A percentile compares a stretch with the other conserved stretches of the same genome.
Evolutionary conservation across 306 rosid genomes (phyloP).

Genomic region (Albizia julibrissin): DNA sequence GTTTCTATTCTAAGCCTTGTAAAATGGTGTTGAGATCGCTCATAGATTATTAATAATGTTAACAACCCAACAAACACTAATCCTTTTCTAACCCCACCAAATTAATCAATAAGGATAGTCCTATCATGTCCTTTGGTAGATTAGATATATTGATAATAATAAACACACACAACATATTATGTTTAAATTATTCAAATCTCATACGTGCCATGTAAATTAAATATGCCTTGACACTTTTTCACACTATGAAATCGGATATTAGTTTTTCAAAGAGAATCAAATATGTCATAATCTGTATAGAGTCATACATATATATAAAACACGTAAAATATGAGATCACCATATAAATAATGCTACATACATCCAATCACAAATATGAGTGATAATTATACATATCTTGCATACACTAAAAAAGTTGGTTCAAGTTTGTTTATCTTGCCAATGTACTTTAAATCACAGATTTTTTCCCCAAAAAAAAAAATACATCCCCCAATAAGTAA

Average conservation of each 20-base stretch:
- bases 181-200: not conserved
- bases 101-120: not conserved
- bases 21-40: not conserved
- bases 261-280: not conserved
- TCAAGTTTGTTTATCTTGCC: too few relatives aligned
- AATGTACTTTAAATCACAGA: too few relatives aligned
- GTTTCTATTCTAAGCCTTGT: not conserved
- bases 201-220: too few relatives aligned
- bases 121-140: not conserved
- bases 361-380: too few relatives aligned
- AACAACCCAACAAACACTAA: not conserved
- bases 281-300: not conserved
- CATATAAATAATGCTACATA: too few relatives aligned
- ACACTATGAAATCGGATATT: too few relatives aligned
- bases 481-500: too few relatives aligned
- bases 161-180: not conserved
- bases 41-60: not conserved
- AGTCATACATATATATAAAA: not conserved
- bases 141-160: not conserved
- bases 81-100: not conserved
- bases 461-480: too few relatives aligned
- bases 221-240: too few relatives aligned
- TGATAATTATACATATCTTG: too few relatives aligned
- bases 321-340: too few relatives aligned
- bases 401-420: too few relatives aligned